A percentile compares a stretch with the other conserved stretches of the same genome.
These are phyloP conservation scores for Erythrobasidium hasegawianum DNA, from an alignment of 1,284 basidiomycete species.

Conservation along the genomic window DNA sequence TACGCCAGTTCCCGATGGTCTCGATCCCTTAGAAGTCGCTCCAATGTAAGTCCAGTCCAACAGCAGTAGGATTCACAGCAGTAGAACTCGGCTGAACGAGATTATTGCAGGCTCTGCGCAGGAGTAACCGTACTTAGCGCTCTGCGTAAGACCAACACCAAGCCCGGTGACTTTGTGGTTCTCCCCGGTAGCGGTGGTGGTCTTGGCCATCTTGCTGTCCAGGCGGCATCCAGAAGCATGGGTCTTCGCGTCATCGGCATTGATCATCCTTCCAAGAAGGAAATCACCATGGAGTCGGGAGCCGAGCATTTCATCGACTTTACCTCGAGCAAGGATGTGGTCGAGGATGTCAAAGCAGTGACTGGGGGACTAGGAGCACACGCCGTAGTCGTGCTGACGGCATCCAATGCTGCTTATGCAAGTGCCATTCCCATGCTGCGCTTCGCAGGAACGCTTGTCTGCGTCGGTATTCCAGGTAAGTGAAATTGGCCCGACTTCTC, in stretches of 20 bases:
- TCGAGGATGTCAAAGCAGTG: slow-evolving; percentile 30
- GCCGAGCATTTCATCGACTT: slow-evolving; percentile 35
- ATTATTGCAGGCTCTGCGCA: slow-evolving; percentile 21
- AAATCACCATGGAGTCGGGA: slow-evolving; percentile 16
- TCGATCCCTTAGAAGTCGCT: slow-evolving; percentile 44
- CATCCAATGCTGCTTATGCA: slow-evolving; percentile 33
- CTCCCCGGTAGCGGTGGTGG: slow-evolving; percentile 29
- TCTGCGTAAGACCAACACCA: slow-evolving; percentile 12
- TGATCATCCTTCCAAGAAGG: slow-evolving; percentile 32
- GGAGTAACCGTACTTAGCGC: slow-evolving; percentile 21
- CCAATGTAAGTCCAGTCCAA: slow-evolving; percentile 32
- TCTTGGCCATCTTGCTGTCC: slow-evolving; percentile 28
- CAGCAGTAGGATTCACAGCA: not conserved
- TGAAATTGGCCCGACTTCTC: no score
- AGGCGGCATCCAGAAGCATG: slow-evolving; percentile 20
- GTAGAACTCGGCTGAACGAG: not conserved
- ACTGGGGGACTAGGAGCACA: slow-evolving; percentile 30
- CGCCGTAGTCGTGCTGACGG: slow-evolving; percentile 30
- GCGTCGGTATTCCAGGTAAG: slow-evolving; percentile 30
- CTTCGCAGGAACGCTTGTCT: slow-evolving; percentile 25
- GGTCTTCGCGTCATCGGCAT: slow-evolving; percentile 35
- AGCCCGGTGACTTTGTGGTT: slow-evolving; percentile 18
- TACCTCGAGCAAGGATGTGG: slow-evolving; percentile 24
- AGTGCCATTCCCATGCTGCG: slow-evolving; percentile 16
- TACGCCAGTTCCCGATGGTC: slow-evolving; percentile 45